Evolutionary conservation across 768 basidiomycete genomes (phyloP), one percentile per base, ranked within the genome.

Genomic region (Favolaschia claudopus): DNA sequence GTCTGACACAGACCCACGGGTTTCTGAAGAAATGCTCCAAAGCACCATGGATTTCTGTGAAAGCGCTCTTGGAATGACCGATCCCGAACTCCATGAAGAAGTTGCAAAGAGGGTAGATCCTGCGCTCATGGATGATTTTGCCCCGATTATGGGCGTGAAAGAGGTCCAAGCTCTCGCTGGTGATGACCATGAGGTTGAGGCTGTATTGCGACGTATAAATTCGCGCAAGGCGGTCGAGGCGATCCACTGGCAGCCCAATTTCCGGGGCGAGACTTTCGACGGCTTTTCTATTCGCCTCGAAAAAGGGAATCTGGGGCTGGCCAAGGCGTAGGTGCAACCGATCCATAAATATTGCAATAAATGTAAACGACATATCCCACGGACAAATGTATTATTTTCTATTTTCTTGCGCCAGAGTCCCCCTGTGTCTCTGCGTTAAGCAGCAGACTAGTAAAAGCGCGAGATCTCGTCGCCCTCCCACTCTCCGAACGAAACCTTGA

Each of bases 1-100:
- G 1, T 66, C 65, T 9, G 71, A 72, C 36, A 55, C 66, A n/a
- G 59, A 64, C 36, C 58, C n/a, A 40, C 55, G n/a, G 39, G 56
- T 64, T 6, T 46, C 58, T 3, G 49, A 60, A n/a, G 38, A 47
- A 4, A 39, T 43, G 43, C 27, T 59, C 3, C 54, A 60, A 27
- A 6, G 24, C 24, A 52, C 63, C 4, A 60, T 64, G 51, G 63
- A 64, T n/a, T 64, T 64, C 32, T 56, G 53, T 19, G 48, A 49
- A 10, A 42, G 57, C 8, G 54, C 49, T 10, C 24, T 64, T 36
- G 58, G 51, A 15, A 22, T n/a, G 1, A 60, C 52, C 3, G 34
- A 36, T n/a, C 39, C 59, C 1, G 59, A 60, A 32, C 47, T 60
- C 52, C 52, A 60, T 28, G 43, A 34, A 0, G 44, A 34, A 3